Evolutionary conservation across 2,329 filamentous ascomycete genomes (phyloP).

Genomic region (Neopestalotiopsis sp.): DNA sequence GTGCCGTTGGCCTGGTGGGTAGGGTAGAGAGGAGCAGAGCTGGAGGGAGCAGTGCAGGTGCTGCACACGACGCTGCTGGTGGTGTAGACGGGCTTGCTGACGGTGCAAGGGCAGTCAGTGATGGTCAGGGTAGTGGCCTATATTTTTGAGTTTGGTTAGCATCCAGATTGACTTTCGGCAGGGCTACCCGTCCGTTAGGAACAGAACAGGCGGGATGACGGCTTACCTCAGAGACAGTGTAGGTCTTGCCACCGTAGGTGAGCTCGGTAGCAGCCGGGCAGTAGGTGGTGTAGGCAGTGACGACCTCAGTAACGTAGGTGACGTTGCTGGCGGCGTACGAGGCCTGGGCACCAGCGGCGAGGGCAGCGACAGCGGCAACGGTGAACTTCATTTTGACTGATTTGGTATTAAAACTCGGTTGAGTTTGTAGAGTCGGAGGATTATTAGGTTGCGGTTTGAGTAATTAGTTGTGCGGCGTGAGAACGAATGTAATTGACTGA

Average conservation of each 20-base stretch:
- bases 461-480: slow-evolving; percentile 24
- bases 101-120: slow-evolving; percentile 74
- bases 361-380: slow-evolving; percentile 57
- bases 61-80: slow-evolving; percentile 51
- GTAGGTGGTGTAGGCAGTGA: slow-evolving; percentile 72
- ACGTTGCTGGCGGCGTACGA: slow-evolving; percentile 43
- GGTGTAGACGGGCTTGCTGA: slow-evolving; percentile 63
- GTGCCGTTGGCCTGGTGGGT: slow-evolving; percentile 44
- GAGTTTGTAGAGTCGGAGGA: slow-evolving; percentile 33
- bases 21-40: slow-evolving; percentile 18
- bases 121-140: slow-evolving; percentile 73
- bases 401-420: slow-evolving; percentile 43
- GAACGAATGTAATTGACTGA: slow-evolving; percentile 67
- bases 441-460: slow-evolving; percentile 26
- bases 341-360: slow-evolving; percentile 52
- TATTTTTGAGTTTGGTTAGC: slow-evolving; percentile 33
- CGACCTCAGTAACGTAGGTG: slow-evolving; percentile 70
- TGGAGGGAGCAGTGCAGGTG: slow-evolving; percentile 27
- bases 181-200: neutral
- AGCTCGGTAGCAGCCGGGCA: slow-evolving; percentile 72
- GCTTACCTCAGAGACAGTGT: slow-evolving; percentile 69
- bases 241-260: slow-evolving; percentile 69
- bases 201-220: neutral
- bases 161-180: slow-evolving; percentile 6
- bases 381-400: slow-evolving; percentile 71